Conservation (phyloP, 768 basidiomycete species). For the Mrakia gelida region DNA sequence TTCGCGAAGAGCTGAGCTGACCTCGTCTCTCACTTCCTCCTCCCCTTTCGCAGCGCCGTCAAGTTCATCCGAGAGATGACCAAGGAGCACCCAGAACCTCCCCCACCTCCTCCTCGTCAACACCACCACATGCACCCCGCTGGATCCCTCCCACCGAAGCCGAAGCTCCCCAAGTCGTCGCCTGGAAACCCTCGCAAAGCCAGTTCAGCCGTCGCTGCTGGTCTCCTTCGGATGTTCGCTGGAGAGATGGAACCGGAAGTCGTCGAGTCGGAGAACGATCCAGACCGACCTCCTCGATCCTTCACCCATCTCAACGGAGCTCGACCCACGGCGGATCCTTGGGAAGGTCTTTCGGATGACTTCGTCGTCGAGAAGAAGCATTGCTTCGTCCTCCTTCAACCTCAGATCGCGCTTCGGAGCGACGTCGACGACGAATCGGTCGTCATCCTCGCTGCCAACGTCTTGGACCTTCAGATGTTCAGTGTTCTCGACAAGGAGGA, state of each 20-base stretch:
- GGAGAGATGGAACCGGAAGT: slow-evolving; percentile 17
- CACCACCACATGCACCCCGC: slow-evolving; percentile 14
- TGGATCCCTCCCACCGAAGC: neutral
- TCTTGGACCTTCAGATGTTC: slow-evolving; percentile 72
- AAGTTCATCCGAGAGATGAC: slow-evolving; percentile 85
- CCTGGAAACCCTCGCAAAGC: neutral
- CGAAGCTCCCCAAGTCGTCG: slow-evolving; percentile 5
- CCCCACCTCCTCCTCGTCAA: neutral
- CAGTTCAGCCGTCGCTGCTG: slow-evolving; percentile 11
- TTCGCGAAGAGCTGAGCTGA: neutral
- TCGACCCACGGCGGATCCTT: slow-evolving; percentile 21
- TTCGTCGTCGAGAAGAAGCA: slow-evolving; percentile 56
- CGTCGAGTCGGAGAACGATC: slow-evolving; percentile 5
- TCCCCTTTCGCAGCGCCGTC: slow-evolving; percentile 57
- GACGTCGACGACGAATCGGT: slow-evolving; percentile 56
- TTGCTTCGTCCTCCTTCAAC: slow-evolving; percentile 81
- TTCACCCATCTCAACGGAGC: slow-evolving; percentile 21
- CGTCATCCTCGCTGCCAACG: slow-evolving; percentile 70
- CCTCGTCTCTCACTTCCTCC: neutral
- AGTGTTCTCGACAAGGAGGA: slow-evolving; percentile 74
- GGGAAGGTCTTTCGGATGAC: slow-evolving; percentile 39
- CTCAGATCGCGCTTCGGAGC: slow-evolving; percentile 76
- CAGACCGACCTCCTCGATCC: neutral
- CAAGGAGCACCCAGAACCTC: neutral
- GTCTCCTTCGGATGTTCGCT: slow-evolving; percentile 26